Evolutionary conservation across 352 stramenopile genomes (phyloP).

Genomic region (Phytophthora parvispora): DNA sequence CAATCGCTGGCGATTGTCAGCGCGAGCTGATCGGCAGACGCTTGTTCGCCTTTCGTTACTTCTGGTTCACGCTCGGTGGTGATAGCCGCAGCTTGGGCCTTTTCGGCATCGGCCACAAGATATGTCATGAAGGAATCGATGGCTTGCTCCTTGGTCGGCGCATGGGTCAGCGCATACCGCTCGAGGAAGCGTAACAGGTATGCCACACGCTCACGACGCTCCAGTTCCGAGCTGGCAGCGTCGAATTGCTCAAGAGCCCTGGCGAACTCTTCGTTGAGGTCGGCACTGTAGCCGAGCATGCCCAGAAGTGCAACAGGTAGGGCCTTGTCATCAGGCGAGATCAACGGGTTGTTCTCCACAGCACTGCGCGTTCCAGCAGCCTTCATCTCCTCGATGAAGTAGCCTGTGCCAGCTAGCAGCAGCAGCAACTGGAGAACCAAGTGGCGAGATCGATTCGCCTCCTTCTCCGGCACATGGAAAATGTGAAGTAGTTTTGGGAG

Average conservation of each 20-base stretch:
- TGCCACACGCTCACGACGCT: constrained; percentile 48
- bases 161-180: constrained; percentile 66
- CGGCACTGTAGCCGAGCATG: constrained; percentile 74
- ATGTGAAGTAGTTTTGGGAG: constrained; percentile 48
- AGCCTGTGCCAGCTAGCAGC: constrained; percentile 61
- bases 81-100: constrained; percentile 13
- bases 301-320: constrained; percentile 69
- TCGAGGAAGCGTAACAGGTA: constrained; percentile 79
- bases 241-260: constrained; percentile 53
- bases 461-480: constrained; percentile 36
- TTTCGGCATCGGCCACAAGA: constrained; percentile 41
- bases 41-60: constrained; percentile 10
- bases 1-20: constrained; percentile 32
- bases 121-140: constrained; percentile 68
- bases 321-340: constrained; percentile 59
- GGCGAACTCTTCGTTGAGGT: constrained; percentile 76
- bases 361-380: constrained; percentile 47
- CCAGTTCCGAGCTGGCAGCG: constrained; percentile 11
- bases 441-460: constrained; percentile 40
- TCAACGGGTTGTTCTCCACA: constrained; percentile 72
- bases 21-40: constrained; percentile 4
- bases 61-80: constrained; percentile 11
- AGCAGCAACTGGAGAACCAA: constrained; percentile 64
- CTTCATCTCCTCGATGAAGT: constrained; percentile 70
- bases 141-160: constrained; percentile 51